Evolutionary conservation across 225 moss, liverwort and hornwort genomes (phyloP).

Genomic region (Pleurozium schreberi): DNA sequence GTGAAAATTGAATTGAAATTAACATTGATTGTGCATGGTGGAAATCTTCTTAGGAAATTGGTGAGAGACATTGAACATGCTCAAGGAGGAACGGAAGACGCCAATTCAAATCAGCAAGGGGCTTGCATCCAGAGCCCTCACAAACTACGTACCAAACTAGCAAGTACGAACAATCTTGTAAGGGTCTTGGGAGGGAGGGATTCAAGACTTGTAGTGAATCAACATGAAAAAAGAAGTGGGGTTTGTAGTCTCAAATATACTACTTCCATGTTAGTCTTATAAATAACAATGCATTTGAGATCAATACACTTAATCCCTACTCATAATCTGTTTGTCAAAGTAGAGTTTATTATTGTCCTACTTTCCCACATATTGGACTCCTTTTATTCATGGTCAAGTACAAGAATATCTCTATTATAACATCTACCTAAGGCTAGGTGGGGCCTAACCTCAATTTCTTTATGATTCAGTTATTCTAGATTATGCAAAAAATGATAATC

Average conservation of each 20-base stretch:
- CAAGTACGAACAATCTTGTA: neutral
- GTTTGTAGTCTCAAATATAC: neutral
- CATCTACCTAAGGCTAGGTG: neutral
- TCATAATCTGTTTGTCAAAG: neutral
- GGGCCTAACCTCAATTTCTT: neutral
- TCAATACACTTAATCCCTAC: neutral
- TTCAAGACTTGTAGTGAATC: neutral
- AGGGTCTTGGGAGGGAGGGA: neutral
- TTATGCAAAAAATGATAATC: no score
- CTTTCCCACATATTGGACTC: neutral
- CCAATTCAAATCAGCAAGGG: neutral
- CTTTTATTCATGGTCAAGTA: accelerated
- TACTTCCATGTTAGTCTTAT: neutral
- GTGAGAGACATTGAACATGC: neutral
- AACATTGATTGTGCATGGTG: accelerated
- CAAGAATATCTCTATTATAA: no score
- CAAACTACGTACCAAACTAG: constrained; percentile 2
- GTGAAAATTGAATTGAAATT: neutral
- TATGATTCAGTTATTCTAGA: neutral
- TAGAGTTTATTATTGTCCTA: neutral
- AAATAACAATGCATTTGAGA: neutral
- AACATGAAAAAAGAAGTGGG: accelerated
- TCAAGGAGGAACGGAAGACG: accelerated
- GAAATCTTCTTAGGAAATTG: neutral
- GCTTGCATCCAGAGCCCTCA: neutral